phyloP scores from a whole-genome alignment of 108 stramenopile genomes.

The Nannochloropsis granulata region DNA sequence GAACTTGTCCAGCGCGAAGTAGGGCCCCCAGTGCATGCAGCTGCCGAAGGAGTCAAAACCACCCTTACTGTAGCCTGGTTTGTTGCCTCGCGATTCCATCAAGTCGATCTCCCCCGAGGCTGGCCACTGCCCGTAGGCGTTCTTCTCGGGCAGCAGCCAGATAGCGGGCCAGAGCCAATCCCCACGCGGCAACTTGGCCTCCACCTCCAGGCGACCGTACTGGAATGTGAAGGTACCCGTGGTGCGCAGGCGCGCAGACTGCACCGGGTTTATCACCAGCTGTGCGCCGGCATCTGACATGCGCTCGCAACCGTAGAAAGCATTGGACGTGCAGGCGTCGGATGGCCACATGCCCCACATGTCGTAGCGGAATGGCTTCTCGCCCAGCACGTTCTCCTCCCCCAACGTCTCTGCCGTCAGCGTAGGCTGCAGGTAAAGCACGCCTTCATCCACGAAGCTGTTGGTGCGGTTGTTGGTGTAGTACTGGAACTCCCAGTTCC shows the following conservation, averaged over 20 bases:
- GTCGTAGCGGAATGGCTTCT: slow-evolving; percentile 9
- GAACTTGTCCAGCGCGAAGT: not conserved
- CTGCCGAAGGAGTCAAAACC: not conserved
- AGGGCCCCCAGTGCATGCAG: slow-evolving; percentile 6
- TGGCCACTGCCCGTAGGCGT: slow-evolving; percentile 38
- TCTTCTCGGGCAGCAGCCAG: slow-evolving; percentile 47
- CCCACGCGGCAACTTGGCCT: slow-evolving; percentile 24
- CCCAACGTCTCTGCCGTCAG: slow-evolving; percentile 16
- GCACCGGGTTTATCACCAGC: slow-evolving; percentile 12
- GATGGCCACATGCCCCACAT: slow-evolving; percentile 23
- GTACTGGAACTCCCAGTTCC: slow-evolving; percentile 30
- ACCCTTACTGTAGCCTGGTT: not conserved
- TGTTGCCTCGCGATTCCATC: slow-evolving; percentile 43
- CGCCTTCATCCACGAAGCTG: slow-evolving; percentile 20
- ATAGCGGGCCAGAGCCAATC: slow-evolving; percentile 42
- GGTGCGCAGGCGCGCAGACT: slow-evolving; percentile 15
- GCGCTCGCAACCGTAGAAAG: slow-evolving; percentile 21
- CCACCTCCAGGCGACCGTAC: slow-evolving; percentile 20
- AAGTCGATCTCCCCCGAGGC: slow-evolving; percentile 52
- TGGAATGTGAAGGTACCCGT: not conserved
- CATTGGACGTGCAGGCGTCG: slow-evolving; percentile 28
- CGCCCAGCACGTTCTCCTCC: slow-evolving; percentile 13
- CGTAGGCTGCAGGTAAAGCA: slow-evolving; percentile 28
- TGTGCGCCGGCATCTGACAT: not conserved
- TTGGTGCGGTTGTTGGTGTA: slow-evolving; percentile 32